Base-by-base conservation (phyloP, 2,329 filamentous ascomycete species). In the Sporothrix phasma region DNA sequence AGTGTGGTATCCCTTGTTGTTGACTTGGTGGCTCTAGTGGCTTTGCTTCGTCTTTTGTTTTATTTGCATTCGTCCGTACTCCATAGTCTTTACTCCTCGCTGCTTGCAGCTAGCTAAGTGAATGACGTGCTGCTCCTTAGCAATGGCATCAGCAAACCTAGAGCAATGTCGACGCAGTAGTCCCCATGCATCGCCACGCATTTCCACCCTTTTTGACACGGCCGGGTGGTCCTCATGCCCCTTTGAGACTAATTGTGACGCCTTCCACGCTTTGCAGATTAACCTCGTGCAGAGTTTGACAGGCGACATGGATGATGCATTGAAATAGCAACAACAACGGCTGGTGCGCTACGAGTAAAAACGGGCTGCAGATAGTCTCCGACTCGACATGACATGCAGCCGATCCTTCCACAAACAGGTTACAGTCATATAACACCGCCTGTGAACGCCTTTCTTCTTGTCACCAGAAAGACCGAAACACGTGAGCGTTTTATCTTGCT, bases 91-190 rank as follows among this genome's bases (percentile, higher is more conserved):
- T 4, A 15, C 13, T 29, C 4, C 13, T 13, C 11, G 17, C 6
- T 15, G 11, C 24, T 29, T 26, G 4, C 47, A 11, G 6, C 19
- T 34, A 22, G n/a, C 53, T 22, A 41, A 58, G 26, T 3, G 15
- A 29, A 58, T 60, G 56, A 34, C 56, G 56, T 60, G 56, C 56
- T 37, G 39, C 11, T 26, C 29, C 17, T 4, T 15, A 60, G 24
- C 39, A 46, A 60, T 60, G 56, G 56, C 41, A 60, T 60, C 56
- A 60, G 41, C 56, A 60, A n/a, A 5, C 17, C 39, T 46, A 60
- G 41, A 46, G 39, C 39, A 46, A 60, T 26, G 17, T 60, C 24
- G 26, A 29, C 6, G 24, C 34, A 43, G 37, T n/a, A 29, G 29
- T 11, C 5, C 19, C 47, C 47, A n/a, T n/a, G n/a, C n/a, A n/a